Evolutionary conservation across 2,329 filamentous ascomycete species (phyloP).

Genomic region (Botrytis galanthina): DNA sequence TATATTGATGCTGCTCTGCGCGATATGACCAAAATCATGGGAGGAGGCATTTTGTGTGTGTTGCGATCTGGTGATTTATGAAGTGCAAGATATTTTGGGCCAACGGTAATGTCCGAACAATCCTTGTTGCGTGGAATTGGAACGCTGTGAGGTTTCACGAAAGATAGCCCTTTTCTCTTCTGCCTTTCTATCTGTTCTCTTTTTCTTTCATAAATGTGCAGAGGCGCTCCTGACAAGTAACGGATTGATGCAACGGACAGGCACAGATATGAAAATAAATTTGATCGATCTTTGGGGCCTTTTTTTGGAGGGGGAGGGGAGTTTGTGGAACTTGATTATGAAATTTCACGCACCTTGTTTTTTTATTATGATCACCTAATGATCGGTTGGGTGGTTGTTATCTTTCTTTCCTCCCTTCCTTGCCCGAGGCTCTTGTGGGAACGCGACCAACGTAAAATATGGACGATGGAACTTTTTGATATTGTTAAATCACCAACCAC

Average conservation of each 20-base stretch:
- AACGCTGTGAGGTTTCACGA: conserved; percentile 31
- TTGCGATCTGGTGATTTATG: conserved; percentile 34
- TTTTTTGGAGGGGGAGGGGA: not conserved
- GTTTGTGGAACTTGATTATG: conserved; percentile 14
- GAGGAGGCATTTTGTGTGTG: conserved; percentile 33
- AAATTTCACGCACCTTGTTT: conserved; percentile 19
- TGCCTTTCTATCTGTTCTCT: not conserved
- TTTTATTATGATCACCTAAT: not conserved
- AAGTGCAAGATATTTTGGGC: conserved; percentile 25
- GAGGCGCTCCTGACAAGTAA: conserved; percentile 16
- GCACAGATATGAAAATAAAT: conserved; percentile 16
- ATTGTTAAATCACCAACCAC: not conserved
- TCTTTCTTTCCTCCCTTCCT: not conserved
- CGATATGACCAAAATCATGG: conserved; percentile 31
- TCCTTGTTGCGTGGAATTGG: conserved; percentile 33
- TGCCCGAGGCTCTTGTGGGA: not conserved
- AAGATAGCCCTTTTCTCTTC: conserved; percentile 22
- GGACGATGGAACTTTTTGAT: not conserved
- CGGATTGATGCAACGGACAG: conserved; percentile 18
- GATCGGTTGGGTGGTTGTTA: not conserved
- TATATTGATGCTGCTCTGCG: conserved; percentile 22
- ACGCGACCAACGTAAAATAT: conserved; percentile 5
- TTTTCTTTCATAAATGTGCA: not conserved
- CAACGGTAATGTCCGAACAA: conserved; percentile 33
- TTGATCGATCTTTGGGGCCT: conserved; percentile 10